A percentile compares a stretch with the other conserved stretches of the same genome.
Conservation (phyloP, 2,329 filamentous ascomycete species). For the Aspergillus bombycis region DNA sequence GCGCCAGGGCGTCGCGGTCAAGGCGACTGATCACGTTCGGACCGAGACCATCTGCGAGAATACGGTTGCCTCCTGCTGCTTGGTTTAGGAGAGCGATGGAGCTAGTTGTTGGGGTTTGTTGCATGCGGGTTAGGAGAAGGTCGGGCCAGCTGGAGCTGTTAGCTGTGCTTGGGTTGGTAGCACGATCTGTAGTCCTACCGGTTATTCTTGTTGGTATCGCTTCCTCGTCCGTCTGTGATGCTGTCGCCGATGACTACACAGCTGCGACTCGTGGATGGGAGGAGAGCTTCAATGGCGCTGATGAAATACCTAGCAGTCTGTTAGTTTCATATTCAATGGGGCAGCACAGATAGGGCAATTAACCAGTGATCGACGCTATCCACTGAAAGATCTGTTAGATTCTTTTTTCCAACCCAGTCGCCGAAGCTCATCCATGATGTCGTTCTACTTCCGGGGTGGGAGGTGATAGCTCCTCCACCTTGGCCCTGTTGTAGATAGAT, state of each 20-base stretch:
- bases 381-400: conserved; percentile 46
- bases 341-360: not conserved
- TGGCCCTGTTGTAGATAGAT: conserved; percentile 64
- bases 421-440: conserved; percentile 63
- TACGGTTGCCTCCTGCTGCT: conserved; percentile 69
- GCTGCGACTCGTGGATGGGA: conserved; percentile 47
- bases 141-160: conserved; percentile 56
- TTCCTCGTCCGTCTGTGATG: conserved; percentile 67
- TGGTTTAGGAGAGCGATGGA: conserved; percentile 65
- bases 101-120: conserved; percentile 48
- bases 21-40: conserved; percentile 64
- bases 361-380: conserved; percentile 50
- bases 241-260: conserved; percentile 65
- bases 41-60: conserved; percentile 64
- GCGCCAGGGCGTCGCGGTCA: conserved; percentile 65
- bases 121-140: conserved; percentile 56
- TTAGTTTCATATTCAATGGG: conserved; percentile 22
- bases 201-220: conserved; percentile 62
- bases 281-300: conserved; percentile 60
- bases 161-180: not conserved
- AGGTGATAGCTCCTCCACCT: conserved; percentile 60
- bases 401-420: conserved; percentile 55
- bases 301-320: conserved; percentile 59
- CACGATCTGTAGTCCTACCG: conserved; percentile 32
- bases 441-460: conserved; percentile 67